A percentile compares a stretch with the other conserved stretches of the same genome.
These are phyloP conservation scores for Lecanoromycetidae sp. DNA, from an alignment of 2,329 filamentous ascomycete species.

Conservation along the genomic window DNA sequence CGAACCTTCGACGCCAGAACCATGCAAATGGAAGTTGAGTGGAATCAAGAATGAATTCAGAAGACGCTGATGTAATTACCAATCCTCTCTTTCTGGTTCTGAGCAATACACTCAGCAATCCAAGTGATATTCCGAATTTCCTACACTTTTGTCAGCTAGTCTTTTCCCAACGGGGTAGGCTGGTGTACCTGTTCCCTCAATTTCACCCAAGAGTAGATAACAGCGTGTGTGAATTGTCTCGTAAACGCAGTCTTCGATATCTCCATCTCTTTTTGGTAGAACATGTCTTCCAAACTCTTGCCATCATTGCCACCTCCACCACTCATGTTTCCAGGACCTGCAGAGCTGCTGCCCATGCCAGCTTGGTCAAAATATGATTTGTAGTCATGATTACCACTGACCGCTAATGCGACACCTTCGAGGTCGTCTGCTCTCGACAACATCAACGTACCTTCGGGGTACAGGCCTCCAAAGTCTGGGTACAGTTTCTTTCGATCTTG, in stretches of 20 bases:
- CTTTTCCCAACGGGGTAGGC: not conserved
- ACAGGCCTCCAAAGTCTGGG: constrained; percentile 77
- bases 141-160: constrained; percentile 34
- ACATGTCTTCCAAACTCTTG: constrained; percentile 89
- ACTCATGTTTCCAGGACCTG: constrained; percentile 70
- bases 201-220: constrained; percentile 97
- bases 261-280: constrained; percentile 99
- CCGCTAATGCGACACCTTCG: constrained; percentile 83
- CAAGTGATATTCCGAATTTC: constrained; percentile 99
- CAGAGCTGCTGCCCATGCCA: constrained; percentile 57
- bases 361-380: constrained; percentile 92
- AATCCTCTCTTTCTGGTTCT: constrained; percentile 98
- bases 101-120: constrained; percentile 98
- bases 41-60: constrained; percentile 34
- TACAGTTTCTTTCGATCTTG: constrained; percentile 92
- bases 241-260: constrained; percentile 92
- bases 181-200: constrained; percentile 78
- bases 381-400: constrained; percentile 88
- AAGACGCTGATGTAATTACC: constrained; percentile 99
- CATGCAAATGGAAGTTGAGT: not conserved
- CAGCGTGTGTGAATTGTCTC: constrained; percentile 83
- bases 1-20: constrained; percentile 5
- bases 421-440: constrained; percentile 88
- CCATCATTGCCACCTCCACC: constrained; percentile 68
- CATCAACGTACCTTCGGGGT: constrained; percentile 91